phyloP scores from a whole-genome alignment of 805 yeast species.

The Starmerella etchellsii region DNA sequence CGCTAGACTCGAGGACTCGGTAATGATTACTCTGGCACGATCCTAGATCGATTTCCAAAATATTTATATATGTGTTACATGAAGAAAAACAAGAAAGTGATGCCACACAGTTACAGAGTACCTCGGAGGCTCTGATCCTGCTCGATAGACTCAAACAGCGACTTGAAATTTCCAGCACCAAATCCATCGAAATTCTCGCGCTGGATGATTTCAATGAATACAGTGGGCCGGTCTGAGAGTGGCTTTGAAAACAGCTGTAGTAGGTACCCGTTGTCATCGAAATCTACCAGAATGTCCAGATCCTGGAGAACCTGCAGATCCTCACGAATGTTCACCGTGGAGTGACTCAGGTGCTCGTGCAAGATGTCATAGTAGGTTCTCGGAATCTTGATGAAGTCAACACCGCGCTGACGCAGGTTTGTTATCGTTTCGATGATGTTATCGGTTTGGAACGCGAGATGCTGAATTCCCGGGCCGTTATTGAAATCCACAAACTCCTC shows the following conservation, averaged over 20 bases:
- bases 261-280: constrained; percentile 63
- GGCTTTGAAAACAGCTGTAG: constrained; percentile 74
- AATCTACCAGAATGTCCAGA: constrained; percentile 59
- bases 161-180: constrained; percentile 80
- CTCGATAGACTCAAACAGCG: constrained; percentile 69
- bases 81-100: too few relatives aligned
- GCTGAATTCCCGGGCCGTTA: constrained; percentile 78
- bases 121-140: constrained; percentile 64
- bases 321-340: constrained; percentile 40
- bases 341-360: constrained; percentile 32
- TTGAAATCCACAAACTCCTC: constrained; percentile 68
- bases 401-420: constrained; percentile 47
- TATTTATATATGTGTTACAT: background rate
- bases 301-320: constrained; percentile 37
- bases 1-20: constrained; percentile 57
- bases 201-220: constrained; percentile 71
- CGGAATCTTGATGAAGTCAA: constrained; percentile 54
- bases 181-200: constrained; percentile 70
- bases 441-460: constrained; percentile 54
- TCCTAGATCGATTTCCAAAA: background rate
- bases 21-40: constrained; percentile 32
- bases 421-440: constrained; percentile 47
- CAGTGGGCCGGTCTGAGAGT: constrained; percentile 62
- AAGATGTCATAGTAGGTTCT: constrained; percentile 43
- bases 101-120: constrained; percentile 28